Evolutionary conservation across 164 flowering plant genomes (phyloP).

Genomic region (Berberis thunbergii): DNA sequence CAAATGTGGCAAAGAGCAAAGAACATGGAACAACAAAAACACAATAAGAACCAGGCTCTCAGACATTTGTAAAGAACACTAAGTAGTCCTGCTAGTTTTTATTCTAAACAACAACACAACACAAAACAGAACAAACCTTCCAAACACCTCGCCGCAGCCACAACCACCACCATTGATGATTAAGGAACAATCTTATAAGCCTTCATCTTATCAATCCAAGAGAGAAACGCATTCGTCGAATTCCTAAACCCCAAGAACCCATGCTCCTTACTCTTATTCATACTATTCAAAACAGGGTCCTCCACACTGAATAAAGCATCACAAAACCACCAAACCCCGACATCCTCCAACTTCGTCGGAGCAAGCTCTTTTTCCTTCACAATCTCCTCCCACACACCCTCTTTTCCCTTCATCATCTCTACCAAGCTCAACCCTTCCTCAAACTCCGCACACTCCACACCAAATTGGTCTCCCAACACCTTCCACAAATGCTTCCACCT

Average conservation of each 20-base stretch:
- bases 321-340: slow-evolving; percentile 61
- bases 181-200: slow-evolving; percentile 53
- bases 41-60: no score
- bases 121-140: neutral
- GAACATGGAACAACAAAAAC: no score
- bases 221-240: slow-evolving; percentile 35
- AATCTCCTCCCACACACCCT: slow-evolving; percentile 72
- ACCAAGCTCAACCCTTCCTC: slow-evolving; percentile 33
- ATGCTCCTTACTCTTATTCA: slow-evolving; percentile 87
- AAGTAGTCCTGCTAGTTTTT: no score
- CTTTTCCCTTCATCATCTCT: slow-evolving; percentile 59
- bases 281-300: slow-evolving; percentile 22
- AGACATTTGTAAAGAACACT: no score
- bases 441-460: slow-evolving; percentile 35
- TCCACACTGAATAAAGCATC: slow-evolving; percentile 24
- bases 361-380: slow-evolving; percentile 50
- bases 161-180: neutral
- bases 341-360: slow-evolving; percentile 49
- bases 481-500: slow-evolving; percentile 83
- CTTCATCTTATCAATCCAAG: slow-evolving; percentile 66
- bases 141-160: neutral
- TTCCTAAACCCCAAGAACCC: slow-evolving; percentile 84
- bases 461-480: slow-evolving; percentile 63
- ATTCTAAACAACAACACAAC: no score
- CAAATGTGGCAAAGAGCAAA: no score